A percentile compares a stretch with the other conserved stretches of the same genome.
These are phyloP conservation scores for Solanum aculeatissimum DNA, from an alignment of 305 asterid genomes.

Conservation along the genomic window DNA sequence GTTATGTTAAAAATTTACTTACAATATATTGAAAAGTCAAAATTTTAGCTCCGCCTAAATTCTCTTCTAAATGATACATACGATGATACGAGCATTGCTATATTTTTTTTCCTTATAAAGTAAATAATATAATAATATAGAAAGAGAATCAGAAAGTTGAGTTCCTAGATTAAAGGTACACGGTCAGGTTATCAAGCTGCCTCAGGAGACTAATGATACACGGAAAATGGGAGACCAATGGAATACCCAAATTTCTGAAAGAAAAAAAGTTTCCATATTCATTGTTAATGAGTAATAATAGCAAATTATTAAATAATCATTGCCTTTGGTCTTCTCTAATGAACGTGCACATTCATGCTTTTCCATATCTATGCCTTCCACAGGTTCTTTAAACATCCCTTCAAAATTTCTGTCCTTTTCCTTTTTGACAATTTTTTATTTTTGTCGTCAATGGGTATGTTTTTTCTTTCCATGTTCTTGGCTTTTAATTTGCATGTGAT, in stretches of 20 bases:
- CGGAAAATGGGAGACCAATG: conserved; percentile 31
- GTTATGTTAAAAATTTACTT: background rate
- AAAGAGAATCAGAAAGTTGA: background rate
- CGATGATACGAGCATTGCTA: background rate
- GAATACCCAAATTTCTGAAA: background rate
- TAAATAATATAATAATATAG: background rate
- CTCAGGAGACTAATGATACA: conserved; percentile 40
- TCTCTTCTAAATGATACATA: background rate
- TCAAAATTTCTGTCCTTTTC: background rate
- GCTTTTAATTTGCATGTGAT: background rate
- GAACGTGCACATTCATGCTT: background rate
- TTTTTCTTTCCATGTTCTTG: background rate
- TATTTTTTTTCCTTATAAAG: background rate
- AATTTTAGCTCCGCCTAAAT: background rate
- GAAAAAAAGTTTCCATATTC: background rate
- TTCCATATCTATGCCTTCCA: background rate
- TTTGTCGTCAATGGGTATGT: background rate
- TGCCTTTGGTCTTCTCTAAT: background rate
- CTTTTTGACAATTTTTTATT: background rate
- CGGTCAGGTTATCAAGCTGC: conserved; percentile 27
- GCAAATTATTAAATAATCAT: background rate
- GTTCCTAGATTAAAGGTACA: conserved; percentile 44
- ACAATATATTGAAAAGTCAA: background rate
- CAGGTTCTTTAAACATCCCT: background rate
- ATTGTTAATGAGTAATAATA: background rate